Evolutionary conservation across 2,329 filamentous ascomycete species (phyloP).

Genomic region (Dothistroma pini): DNA sequence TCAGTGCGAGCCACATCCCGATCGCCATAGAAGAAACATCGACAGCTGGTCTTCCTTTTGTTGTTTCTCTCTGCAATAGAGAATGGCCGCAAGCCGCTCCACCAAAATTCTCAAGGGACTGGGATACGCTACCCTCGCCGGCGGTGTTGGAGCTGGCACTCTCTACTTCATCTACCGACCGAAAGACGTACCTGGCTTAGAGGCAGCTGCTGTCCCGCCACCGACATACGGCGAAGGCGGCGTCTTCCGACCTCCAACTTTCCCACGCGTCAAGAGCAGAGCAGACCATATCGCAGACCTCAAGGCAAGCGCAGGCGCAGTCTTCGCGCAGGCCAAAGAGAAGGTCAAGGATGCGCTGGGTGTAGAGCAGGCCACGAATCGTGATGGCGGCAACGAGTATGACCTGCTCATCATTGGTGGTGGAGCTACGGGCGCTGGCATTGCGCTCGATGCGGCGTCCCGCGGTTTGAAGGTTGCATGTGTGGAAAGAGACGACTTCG

Average conservation of each 20-base stretch:
- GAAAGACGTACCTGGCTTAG: conserved; percentile 66
- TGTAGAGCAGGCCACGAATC: conserved; percentile 28
- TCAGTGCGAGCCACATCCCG: conserved; percentile 14
- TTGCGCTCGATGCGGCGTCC: conserved; percentile 76
- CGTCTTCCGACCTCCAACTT: conserved; percentile 62
- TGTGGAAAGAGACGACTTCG: conserved; percentile 80
- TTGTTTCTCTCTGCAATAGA: conserved; percentile 7
- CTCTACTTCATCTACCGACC: conserved; percentile 65
- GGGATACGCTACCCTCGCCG: conserved; percentile 57
- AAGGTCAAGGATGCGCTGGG: conserved; percentile 38
- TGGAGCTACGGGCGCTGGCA: conserved; percentile 74
- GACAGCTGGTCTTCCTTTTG: conserved; percentile 2
- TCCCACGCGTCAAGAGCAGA: conserved; percentile 60
- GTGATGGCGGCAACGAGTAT: conserved; percentile 50
- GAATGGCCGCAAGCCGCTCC: conserved; percentile 29
- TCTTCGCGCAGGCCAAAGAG: conserved; percentile 44
- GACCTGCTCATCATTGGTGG: conserved; percentile 76
- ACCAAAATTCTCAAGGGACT: conserved; percentile 50
- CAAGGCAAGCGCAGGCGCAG: conserved; percentile 48
- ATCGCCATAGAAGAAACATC: conserved; percentile 4
- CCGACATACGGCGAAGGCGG: conserved; percentile 67
- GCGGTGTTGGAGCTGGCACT: conserved; percentile 51
- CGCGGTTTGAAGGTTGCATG: conserved; percentile 75
- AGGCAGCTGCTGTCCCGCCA: conserved; percentile 65
- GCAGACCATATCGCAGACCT: conserved; percentile 63